Evolutionary conservation across 345 rosid species (phyloP).

Genomic region (Atalantia buxifolia): DNA sequence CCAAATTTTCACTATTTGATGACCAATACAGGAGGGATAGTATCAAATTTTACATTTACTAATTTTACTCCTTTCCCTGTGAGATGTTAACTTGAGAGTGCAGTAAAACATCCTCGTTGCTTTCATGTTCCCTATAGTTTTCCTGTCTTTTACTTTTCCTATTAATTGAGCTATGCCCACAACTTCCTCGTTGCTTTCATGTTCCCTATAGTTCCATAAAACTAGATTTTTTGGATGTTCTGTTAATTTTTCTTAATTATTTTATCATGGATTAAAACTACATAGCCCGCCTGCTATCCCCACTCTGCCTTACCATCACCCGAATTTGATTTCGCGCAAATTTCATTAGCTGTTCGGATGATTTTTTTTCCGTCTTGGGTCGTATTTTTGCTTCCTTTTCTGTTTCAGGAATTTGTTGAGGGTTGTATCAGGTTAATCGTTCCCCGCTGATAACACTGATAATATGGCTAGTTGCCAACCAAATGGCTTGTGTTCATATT

Average conservation of each 20-base stretch:
- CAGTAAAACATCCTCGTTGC: not conserved
- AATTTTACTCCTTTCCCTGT: not conserved
- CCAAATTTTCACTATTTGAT: not conserved
- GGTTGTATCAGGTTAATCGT: not conserved
- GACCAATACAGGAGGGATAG: not conserved
- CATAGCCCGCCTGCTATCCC: not conserved
- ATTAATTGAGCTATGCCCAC: not conserved
- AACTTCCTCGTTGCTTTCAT: not conserved
- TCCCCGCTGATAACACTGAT: not conserved
- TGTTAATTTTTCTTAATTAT: not conserved
- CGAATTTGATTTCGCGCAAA: not conserved
- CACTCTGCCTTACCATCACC: not conserved
- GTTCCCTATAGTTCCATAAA: not conserved
- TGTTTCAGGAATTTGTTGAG: not conserved
- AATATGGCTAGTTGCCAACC: not conserved
- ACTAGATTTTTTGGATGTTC: not conserved
- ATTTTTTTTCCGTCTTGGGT: not conserved
- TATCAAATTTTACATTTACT: not conserved
- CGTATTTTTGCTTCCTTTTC: not conserved
- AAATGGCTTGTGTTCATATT: not conserved
- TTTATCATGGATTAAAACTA: not conserved
- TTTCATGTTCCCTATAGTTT: not conserved
- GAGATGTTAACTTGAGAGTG: not conserved
- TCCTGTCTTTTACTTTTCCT: not conserved
- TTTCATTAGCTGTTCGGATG: not conserved